Evolutionary conservation across 2,329 filamentous ascomycete genomes (phyloP).

Genomic region (Hymenoscyphus repandus): DNA sequence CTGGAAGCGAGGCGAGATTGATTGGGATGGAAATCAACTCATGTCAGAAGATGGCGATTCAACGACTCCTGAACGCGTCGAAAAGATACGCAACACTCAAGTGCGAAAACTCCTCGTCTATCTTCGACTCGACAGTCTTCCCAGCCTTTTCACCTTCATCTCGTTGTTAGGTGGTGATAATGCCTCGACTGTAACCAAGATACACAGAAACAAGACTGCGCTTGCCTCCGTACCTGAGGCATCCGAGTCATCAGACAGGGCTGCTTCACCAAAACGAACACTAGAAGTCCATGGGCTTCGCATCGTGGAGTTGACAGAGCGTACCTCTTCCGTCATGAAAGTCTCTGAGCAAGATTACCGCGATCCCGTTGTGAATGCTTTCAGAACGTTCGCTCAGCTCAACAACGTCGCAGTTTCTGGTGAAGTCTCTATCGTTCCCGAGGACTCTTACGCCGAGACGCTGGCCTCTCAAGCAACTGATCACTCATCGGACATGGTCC

Average conservation of each 20-base stretch:
- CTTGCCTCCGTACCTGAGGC: constrained; percentile 26
- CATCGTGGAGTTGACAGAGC: constrained; percentile 80
- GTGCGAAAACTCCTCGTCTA: constrained; percentile 71
- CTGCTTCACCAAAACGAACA: constrained; percentile 17
- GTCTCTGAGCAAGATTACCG: constrained; percentile 74
- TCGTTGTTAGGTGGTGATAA: constrained; percentile 63
- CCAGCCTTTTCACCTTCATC: constrained; percentile 76
- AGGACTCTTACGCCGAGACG: constrained; percentile 72
- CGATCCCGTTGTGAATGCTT: constrained; percentile 87
- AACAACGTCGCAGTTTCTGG: constrained; percentile 80
- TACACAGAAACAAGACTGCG: constrained; percentile 32
- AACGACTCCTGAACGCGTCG: constrained; percentile 29
- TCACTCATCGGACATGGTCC: constrained; percentile 64
- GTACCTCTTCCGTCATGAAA: constrained; percentile 92
- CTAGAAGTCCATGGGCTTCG: constrained; percentile 64
- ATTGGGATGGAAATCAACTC: constrained; percentile 67
- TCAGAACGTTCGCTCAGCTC: constrained; percentile 80
- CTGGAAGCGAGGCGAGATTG: constrained; percentile 81
- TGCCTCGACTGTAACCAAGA: constrained; percentile 26
- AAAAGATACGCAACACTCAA: constrained; percentile 45
- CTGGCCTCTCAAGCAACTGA: constrained; percentile 66
- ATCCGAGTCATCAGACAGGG: constrained; percentile 19
- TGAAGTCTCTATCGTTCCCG: constrained; percentile 73
- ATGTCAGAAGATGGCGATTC: constrained; percentile 32
- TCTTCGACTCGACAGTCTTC: constrained; percentile 78